Evolutionary conservation across 2,329 filamentous ascomycete genomes (phyloP).

Genomic region (Claviceps spartinae): DNA sequence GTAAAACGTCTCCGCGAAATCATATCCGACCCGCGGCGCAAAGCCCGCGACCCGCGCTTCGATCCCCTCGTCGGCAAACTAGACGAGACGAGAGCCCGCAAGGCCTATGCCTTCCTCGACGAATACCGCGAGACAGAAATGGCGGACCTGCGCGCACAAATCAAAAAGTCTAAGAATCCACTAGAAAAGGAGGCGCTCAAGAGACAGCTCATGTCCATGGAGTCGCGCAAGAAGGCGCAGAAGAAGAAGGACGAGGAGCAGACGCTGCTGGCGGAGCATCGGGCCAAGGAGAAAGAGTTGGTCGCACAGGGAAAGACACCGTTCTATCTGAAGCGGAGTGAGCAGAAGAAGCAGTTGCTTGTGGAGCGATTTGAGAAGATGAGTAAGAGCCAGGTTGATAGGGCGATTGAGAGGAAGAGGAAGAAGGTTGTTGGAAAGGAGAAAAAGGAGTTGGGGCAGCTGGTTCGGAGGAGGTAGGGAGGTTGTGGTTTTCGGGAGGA

Average conservation of each 20-base stretch:
- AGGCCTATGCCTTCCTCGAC: conserved; percentile 77
- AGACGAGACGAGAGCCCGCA: conserved; percentile 46
- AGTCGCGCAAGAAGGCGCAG: conserved; percentile 60
- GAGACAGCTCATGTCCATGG: conserved; percentile 61
- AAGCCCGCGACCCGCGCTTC: conserved; percentile 78
- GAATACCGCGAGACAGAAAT: conserved; percentile 81
- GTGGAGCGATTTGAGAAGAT: conserved; percentile 68
- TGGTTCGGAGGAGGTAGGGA: conserved; percentile 16
- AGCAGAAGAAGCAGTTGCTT: conserved; percentile 77
- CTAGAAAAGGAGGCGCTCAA: conserved; percentile 56
- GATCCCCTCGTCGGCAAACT: conserved; percentile 41
- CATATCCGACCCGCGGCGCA: conserved; percentile 40
- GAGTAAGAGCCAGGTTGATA: conserved; percentile 74
- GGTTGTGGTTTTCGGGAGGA: too few relatives aligned
- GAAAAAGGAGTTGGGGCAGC: conserved; percentile 52
- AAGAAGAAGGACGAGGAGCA: conserved; percentile 55
- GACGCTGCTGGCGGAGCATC: conserved; percentile 60
- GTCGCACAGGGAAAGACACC: conserved; percentile 82
- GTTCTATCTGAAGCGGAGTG: conserved; percentile 84
- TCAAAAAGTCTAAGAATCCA: conserved; percentile 52
- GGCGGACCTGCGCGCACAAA: conserved; percentile 51
- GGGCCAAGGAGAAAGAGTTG: conserved; percentile 68
- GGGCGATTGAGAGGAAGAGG: conserved; percentile 69
- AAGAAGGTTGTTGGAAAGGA: conserved; percentile 86
- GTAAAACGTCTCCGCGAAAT: conserved; percentile 72